phyloP scores from a whole-genome alignment of 345 rosid genomes.

The Eucalyptus dawsonii region DNA sequence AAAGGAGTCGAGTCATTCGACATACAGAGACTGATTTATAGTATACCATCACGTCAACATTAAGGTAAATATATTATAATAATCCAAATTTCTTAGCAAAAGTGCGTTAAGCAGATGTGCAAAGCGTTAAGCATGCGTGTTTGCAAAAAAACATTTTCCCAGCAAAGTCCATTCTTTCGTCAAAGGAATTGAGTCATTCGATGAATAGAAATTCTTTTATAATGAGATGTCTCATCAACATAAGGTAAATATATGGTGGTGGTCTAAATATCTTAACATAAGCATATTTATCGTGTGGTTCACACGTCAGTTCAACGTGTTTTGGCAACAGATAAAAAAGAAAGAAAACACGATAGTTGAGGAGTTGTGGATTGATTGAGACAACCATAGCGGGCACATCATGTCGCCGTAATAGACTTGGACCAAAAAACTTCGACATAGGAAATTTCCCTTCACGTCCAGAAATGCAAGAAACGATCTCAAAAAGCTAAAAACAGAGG shows the following conservation, averaged over 20 bases:
- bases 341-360: background rate
- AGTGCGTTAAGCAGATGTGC: too few relatives aligned
- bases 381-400: background rate
- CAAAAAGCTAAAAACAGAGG: background rate
- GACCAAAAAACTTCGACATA: background rate
- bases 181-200: too few relatives aligned
- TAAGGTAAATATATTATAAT: too few relatives aligned
- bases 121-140: too few relatives aligned
- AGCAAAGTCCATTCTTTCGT: too few relatives aligned
- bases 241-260: too few relatives aligned
- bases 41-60: rapidly evolving
- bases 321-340: rapidly evolving
- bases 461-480: background rate
- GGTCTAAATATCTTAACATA: background rate
- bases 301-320: rapidly evolving
- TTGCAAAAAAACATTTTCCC: too few relatives aligned
- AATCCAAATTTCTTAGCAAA: background rate
- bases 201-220: too few relatives aligned
- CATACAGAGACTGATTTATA: too few relatives aligned
- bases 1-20: too few relatives aligned
- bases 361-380: background rate
- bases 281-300: background rate
- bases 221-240: too few relatives aligned
- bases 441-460: background rate
- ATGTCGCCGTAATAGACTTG: background rate